Evolutionary conservation across 805 yeast genomes (phyloP).

Genomic region (Candida glaebosa): DNA sequence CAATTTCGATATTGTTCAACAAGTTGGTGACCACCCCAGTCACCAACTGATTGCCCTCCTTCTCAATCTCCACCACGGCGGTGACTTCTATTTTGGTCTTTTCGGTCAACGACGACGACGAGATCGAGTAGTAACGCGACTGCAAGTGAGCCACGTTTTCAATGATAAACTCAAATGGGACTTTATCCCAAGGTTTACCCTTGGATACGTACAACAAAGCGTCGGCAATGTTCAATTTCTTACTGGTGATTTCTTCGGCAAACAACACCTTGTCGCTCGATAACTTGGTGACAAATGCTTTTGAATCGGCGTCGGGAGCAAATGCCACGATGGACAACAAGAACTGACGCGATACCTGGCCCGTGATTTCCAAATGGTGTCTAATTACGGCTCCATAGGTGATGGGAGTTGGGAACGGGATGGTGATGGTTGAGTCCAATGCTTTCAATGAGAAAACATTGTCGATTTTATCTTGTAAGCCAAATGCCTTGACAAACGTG

Average conservation of each 20-base stretch:
- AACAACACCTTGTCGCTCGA: slow-evolving; percentile 69
- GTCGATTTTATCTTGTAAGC: slow-evolving; percentile 49
- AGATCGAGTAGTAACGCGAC: slow-evolving; percentile 95
- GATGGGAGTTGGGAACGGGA: slow-evolving; percentile 74
- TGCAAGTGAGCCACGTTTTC: slow-evolving; percentile 80
- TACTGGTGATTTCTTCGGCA: slow-evolving; percentile 57
- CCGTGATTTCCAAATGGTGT: slow-evolving; percentile 85
- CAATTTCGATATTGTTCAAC: slow-evolving; percentile 64
- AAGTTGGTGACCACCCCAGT: slow-evolving; percentile 92
- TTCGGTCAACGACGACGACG: slow-evolving; percentile 80
- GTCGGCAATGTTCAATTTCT: slow-evolving; percentile 72
- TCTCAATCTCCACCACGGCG: slow-evolving; percentile 81
- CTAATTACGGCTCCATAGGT: slow-evolving; percentile 86
- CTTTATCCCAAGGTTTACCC: slow-evolving; percentile 64
- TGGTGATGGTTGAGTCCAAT: slow-evolving; percentile 62
- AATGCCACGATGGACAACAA: slow-evolving; percentile 70
- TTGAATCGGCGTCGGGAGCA: slow-evolving; percentile 67
- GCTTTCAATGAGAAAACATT: slow-evolving; percentile 61
- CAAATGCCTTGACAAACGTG: slow-evolving; percentile 63
- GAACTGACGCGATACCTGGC: slow-evolving; percentile 89
- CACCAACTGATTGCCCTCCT: slow-evolving; percentile 30
- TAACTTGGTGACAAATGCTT: slow-evolving; percentile 46
- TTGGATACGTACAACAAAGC: slow-evolving; percentile 59
- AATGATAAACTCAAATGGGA: slow-evolving; percentile 81
- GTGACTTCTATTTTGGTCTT: slow-evolving; percentile 77